Percentiles rank a stretch among this genome's conserved stretches.
phyloP scores from a whole-genome alignment of 495 filamentous ascomycete genomes.

The Monascus purpureus region DNA sequence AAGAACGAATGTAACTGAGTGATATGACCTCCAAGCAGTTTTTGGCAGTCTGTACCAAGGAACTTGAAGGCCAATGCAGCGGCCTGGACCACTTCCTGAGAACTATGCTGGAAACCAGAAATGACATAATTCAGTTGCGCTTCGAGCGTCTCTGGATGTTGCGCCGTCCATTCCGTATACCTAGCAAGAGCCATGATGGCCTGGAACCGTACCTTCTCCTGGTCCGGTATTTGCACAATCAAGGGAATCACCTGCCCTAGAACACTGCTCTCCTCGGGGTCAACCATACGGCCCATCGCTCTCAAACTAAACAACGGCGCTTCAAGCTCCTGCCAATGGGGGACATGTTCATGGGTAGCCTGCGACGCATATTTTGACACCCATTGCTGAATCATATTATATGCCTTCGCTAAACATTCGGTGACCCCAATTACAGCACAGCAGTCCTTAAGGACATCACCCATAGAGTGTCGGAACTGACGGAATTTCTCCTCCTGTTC shows the following conservation, averaged over 20 bases:
- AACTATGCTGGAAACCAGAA: slow-evolving; percentile 70
- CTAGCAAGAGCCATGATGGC: slow-evolving; percentile 92
- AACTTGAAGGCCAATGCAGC: slow-evolving; percentile 92
- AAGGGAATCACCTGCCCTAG: slow-evolving; percentile 82
- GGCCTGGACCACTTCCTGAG: slow-evolving; percentile 77
- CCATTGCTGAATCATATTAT: slow-evolving; percentile 73
- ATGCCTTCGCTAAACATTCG: slow-evolving; percentile 79
- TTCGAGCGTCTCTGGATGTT: slow-evolving; percentile 83
- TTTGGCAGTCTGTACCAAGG: slow-evolving; percentile 87
- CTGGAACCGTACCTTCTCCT: slow-evolving; percentile 93
- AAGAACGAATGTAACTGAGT: slow-evolving; percentile 82
- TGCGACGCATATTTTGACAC: slow-evolving; percentile 66
- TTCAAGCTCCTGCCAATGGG: slow-evolving; percentile 92
- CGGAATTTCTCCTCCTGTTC: slow-evolving; percentile 96
- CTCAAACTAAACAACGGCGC: slow-evolving; percentile 89
- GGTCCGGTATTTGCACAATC: slow-evolving; percentile 84
- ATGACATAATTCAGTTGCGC: slow-evolving; percentile 91
- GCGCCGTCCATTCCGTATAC: slow-evolving; percentile 95
- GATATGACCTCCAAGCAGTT: slow-evolving; percentile 66
- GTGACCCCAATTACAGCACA: slow-evolving; percentile 90
- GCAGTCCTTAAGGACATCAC: slow-evolving; percentile 93
- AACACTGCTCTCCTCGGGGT: slow-evolving; percentile 69
- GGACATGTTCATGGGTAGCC: slow-evolving; percentile 58
- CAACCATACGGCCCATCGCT: slow-evolving; percentile 96
- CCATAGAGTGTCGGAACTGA: slow-evolving; percentile 92